phyloP scores from a whole-genome alignment of 75 land plant species.

The Adiantum capillusveneris region DNA sequence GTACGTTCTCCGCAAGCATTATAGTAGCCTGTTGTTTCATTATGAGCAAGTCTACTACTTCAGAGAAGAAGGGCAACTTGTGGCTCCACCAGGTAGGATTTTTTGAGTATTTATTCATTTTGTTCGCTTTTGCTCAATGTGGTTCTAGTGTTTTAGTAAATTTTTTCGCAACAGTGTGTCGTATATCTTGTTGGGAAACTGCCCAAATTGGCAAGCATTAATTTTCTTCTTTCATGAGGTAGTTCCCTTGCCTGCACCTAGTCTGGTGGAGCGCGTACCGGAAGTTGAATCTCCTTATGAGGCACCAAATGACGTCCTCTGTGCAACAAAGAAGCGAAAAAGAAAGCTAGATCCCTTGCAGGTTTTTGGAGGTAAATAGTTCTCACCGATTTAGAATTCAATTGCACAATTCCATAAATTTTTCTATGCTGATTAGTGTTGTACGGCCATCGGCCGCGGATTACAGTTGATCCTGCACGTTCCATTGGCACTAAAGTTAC shows the following conservation, averaged over 20 bases:
- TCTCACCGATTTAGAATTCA: too few species aligned
- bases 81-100: slow-evolving; percentile 39
- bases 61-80: slow-evolving; percentile 41
- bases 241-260: slow-evolving; percentile 29
- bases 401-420: too few species aligned
- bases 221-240: slow-evolving; percentile 2
- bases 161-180: too few species aligned
- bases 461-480: slow-evolving; percentile 25
- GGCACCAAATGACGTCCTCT: neutral
- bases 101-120: too few species aligned
- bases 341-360: slow-evolving; percentile 5
- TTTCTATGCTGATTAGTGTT: too few species aligned
- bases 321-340: slow-evolving; percentile 4
- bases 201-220: too few species aligned
- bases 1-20: slow-evolving; percentile 76
- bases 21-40: slow-evolving; percentile 53
- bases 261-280: neutral
- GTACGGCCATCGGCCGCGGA: neutral
- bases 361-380: slow-evolving; percentile 13
- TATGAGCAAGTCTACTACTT: slow-evolving; percentile 82
- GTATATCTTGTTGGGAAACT: too few species aligned
- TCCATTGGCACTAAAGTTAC: slow-evolving; percentile 19
- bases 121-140: too few species aligned
- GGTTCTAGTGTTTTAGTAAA: too few species aligned
- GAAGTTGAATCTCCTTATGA: neutral